phyloP scores from a whole-genome alignment of 1,139 yeast species.

The Ogataea hybrid region DNA sequence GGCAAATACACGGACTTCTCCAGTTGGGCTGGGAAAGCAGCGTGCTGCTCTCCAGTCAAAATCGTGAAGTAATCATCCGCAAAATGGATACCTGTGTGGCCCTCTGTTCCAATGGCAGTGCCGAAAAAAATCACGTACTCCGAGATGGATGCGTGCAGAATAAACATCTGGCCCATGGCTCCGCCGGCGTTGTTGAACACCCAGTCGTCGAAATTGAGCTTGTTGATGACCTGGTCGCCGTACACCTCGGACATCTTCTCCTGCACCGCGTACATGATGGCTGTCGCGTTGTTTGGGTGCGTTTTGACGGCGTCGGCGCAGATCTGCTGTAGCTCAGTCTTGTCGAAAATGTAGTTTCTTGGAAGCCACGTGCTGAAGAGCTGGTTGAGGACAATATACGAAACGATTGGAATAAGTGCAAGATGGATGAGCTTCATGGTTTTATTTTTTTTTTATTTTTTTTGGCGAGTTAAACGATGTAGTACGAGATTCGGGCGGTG shows the following conservation, averaged over 20 bases:
- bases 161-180: constrained; percentile 97
- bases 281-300: constrained; percentile 60
- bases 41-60: constrained; percentile 72
- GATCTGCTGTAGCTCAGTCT: constrained; percentile 45
- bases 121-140: constrained; percentile 92
- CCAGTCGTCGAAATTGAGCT: constrained; percentile 78
- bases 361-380: constrained; percentile 70
- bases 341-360: constrained; percentile 52
- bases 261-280: constrained; percentile 59
- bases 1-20: constrained; percentile 68
- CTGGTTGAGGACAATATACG: constrained; percentile 39
- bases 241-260: constrained; percentile 59
- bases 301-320: constrained; percentile 51
- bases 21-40: constrained; percentile 63
- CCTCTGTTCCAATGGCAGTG: constrained; percentile 91
- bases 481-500: constrained; percentile 3
- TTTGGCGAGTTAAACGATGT: constrained; percentile 2
- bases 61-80: constrained; percentile 97
- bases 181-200: constrained; percentile 97
- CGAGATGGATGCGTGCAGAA: constrained; percentile 91
- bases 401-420: constrained; percentile 26
- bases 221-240: constrained; percentile 61
- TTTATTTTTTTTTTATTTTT: neutral
- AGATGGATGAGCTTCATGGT: constrained; percentile 17
- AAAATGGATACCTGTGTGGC: constrained; percentile 93